Percentiles rank a stretch among this genome's conserved stretches.
phyloP scores from a whole-genome alignment of 352 stramenopile genomes.

The Pythium myriotylum region DNA sequence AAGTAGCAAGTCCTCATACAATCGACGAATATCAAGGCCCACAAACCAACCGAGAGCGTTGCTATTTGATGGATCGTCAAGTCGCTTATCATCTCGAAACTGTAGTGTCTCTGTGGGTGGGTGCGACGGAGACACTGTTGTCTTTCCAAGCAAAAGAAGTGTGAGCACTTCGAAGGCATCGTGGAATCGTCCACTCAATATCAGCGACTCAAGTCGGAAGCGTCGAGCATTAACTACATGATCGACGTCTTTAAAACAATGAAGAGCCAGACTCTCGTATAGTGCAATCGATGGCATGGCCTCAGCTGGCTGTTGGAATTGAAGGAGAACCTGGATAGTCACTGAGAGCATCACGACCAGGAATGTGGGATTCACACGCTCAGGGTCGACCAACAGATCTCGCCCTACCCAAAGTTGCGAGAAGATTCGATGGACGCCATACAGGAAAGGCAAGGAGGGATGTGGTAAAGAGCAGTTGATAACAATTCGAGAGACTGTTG shows the following conservation, averaged over 20 bases:
- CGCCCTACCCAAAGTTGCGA: slow-evolving; percentile 62
- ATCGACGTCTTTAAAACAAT: slow-evolving; percentile 48
- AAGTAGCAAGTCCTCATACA: slow-evolving; percentile 12
- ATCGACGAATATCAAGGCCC: slow-evolving; percentile 16
- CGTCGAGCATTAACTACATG: slow-evolving; percentile 56
- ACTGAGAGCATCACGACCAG: slow-evolving; percentile 44
- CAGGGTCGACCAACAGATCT: slow-evolving; percentile 44
- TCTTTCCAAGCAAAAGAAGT: slow-evolving; percentile 17
- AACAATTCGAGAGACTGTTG: slow-evolving; percentile 60
- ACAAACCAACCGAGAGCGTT: slow-evolving; percentile 20
- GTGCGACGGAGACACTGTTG: not conserved
- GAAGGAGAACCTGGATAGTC: slow-evolving; percentile 54
- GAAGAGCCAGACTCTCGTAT: slow-evolving; percentile 53
- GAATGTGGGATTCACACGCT: slow-evolving; percentile 41
- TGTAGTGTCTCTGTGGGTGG: slow-evolving; percentile 14
- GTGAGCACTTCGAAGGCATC: slow-evolving; percentile 49
- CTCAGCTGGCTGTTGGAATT: slow-evolving; percentile 46
- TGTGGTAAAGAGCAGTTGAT: slow-evolving; percentile 58
- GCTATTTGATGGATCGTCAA: slow-evolving; percentile 19
- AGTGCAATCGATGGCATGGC: slow-evolving; percentile 59
- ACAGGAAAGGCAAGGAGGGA: slow-evolving; percentile 58
- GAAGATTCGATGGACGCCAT: slow-evolving; percentile 55
- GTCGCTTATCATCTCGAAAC: slow-evolving; percentile 22
- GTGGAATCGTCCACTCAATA: slow-evolving; percentile 51
- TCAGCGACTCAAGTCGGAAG: slow-evolving; percentile 51